Conservation (phyloP, 2,329 filamentous ascomycete species). For the Chaetoscypha palmicola region DNA sequence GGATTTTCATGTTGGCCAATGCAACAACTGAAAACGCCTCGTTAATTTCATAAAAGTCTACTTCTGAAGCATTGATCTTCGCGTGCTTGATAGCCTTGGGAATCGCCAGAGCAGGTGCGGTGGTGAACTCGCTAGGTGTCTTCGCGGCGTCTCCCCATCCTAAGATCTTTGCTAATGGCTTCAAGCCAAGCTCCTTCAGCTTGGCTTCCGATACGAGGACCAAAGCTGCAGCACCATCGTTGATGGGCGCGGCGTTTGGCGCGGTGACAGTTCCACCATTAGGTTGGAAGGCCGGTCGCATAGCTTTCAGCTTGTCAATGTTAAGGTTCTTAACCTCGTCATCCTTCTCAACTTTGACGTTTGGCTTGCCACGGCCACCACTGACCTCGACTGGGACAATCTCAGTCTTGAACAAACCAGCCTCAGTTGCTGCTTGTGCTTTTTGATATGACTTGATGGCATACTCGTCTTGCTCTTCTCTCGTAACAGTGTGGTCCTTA, state of each 20-base stretch:
- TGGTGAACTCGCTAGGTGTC: slow-evolving; percentile 91
- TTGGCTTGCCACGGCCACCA: slow-evolving; percentile 84
- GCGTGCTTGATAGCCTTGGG: slow-evolving; percentile 97
- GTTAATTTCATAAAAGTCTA: slow-evolving; percentile 98
- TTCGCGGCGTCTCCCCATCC: slow-evolving; percentile 95
- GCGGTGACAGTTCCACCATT: slow-evolving; percentile 86
- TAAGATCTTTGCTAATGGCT: slow-evolving; percentile 90
- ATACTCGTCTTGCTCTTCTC: slow-evolving; percentile 89
- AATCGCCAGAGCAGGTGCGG: slow-evolving; percentile 84
- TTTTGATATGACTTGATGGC: slow-evolving; percentile 93
- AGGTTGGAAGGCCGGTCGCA: slow-evolving; percentile 76
- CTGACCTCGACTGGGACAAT: slow-evolving; percentile 85
- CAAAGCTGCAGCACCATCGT: slow-evolving; percentile 86
- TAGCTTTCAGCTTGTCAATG: slow-evolving; percentile 71
- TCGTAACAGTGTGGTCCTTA: slow-evolving; percentile 69
- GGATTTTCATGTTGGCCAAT: slow-evolving; percentile 90
- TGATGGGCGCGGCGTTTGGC: slow-evolving; percentile 92
- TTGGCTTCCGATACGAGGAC: slow-evolving; percentile 93
- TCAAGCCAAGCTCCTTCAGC: slow-evolving; percentile 84
- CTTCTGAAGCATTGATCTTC: slow-evolving; percentile 64
- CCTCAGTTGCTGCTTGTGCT: slow-evolving; percentile 77
- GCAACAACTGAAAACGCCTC: slow-evolving; percentile 97
- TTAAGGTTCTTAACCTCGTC: slow-evolving; percentile 96
- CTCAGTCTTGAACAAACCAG: slow-evolving; percentile 74
- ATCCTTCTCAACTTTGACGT: slow-evolving; percentile 71